phyloP scores from a whole-genome alignment of 140 eudicot genomes.

The Bidens hawaiensis region DNA sequence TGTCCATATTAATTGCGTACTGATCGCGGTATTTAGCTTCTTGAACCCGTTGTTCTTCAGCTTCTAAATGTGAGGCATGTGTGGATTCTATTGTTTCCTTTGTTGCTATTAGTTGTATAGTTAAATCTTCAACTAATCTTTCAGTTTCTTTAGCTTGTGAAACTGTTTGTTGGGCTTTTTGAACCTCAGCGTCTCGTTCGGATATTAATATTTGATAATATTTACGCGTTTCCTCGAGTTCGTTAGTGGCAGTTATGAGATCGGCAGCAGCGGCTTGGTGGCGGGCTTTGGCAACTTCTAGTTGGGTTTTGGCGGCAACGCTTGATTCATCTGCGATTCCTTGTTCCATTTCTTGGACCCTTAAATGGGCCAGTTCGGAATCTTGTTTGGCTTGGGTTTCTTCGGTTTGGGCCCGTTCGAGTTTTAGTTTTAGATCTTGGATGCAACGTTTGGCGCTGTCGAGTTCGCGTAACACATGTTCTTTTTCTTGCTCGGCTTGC shows the following conservation, averaged over 20 bases:
- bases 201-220: slow-evolving; percentile 38
- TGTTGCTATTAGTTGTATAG: slow-evolving; percentile 58
- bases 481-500: slow-evolving; percentile 63
- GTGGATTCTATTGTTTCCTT: slow-evolving; percentile 69
- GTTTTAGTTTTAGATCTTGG: slow-evolving; percentile 72
- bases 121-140: slow-evolving; percentile 58
- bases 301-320: slow-evolving; percentile 73
- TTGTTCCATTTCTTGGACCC: slow-evolving; percentile 75
- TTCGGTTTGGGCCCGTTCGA: slow-evolving; percentile 77
- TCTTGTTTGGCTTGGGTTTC: slow-evolving; percentile 85
- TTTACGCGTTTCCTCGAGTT: slow-evolving; percentile 50
- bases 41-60: slow-evolving; percentile 64
- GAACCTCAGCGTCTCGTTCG: slow-evolving; percentile 48
- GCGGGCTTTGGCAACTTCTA: slow-evolving; percentile 72
- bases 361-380: slow-evolving; percentile 63
- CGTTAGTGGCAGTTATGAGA: slow-evolving; percentile 41
- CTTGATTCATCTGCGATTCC: slow-evolving; percentile 69
- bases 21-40: slow-evolving; percentile 55
- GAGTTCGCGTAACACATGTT: slow-evolving; percentile 50
- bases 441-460: slow-evolving; percentile 59
- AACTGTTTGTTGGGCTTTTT: slow-evolving; percentile 58
- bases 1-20: slow-evolving; percentile 40
- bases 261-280: slow-evolving; percentile 56
- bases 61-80: slow-evolving; percentile 75
- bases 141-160: slow-evolving; percentile 56